Percentiles rank a stretch among this genome's conserved stretches.
phyloP scores from a whole-genome alignment of 2,329 filamentous ascomycete genomes.

The Tolypocladium pustulatum region DNA sequence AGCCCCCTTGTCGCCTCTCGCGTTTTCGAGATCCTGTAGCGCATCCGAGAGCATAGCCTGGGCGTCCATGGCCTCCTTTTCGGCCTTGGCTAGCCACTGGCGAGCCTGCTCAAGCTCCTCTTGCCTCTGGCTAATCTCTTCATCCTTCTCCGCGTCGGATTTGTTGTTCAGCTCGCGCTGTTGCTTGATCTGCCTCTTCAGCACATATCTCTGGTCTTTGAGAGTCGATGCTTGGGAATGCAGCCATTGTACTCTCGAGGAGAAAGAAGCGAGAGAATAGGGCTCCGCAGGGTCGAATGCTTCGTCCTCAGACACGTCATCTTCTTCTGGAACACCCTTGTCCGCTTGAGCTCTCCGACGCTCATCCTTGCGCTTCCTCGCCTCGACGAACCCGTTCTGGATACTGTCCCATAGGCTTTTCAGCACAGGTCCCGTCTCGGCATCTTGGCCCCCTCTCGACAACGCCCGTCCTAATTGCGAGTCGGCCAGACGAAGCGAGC shows the following conservation, averaged over 20 bases:
- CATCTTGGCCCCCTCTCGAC: conserved; percentile 20
- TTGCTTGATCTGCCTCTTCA: conserved; percentile 89
- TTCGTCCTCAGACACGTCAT: conserved; percentile 53
- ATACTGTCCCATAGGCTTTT: conserved; percentile 48
- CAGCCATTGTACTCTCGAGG: conserved; percentile 66
- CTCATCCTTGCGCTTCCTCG: conserved; percentile 42
- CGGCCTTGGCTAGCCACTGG: conserved; percentile 22
- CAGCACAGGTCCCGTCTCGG: conserved; percentile 47
- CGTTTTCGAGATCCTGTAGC: conserved; percentile 35
- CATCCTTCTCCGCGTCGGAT: conserved; percentile 62
- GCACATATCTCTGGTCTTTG: conserved; percentile 78
- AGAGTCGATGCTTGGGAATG: conserved; percentile 67
- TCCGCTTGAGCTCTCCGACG: conserved; percentile 41
- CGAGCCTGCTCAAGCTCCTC: conserved; percentile 41
- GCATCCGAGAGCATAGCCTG: conserved; percentile 39
- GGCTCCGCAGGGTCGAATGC: conserved; percentile 44
- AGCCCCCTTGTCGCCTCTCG: conserved; percentile 13
- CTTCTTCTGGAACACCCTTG: conserved; percentile 47
- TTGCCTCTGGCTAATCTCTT: conserved; percentile 48
- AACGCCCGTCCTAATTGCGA: conserved; percentile 28
- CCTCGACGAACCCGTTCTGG: conserved; percentile 37
- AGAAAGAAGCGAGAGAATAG: conserved; percentile 69
- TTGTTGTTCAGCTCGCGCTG: conserved; percentile 88
- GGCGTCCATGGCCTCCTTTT: conserved; percentile 25
- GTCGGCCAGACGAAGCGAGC: conserved; percentile 42